Percentiles rank a stretch among this genome's conserved stretches.
These are phyloP conservation scores for Cyberlindnera maritima DNA, from an alignment of 805 yeast genomes.

Conservation along the genomic window DNA sequence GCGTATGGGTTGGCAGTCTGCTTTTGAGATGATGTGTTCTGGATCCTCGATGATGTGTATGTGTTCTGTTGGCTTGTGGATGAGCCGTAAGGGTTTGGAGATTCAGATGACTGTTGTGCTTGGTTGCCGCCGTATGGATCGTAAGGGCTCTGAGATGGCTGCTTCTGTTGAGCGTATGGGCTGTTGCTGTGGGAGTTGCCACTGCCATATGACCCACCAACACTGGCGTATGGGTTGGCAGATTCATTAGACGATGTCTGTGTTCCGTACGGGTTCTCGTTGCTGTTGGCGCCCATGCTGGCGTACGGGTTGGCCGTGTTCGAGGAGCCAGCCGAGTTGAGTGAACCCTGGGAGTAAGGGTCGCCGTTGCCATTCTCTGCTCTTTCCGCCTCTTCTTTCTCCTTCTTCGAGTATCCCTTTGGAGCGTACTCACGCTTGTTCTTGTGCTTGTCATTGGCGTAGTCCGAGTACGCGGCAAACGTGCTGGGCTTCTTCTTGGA, in stretches of 20 bases:
- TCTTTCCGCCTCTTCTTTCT: slow-evolving; percentile 17
- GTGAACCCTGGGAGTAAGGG: slow-evolving; percentile 7
- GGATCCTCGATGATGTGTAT: slow-evolving; percentile 8
- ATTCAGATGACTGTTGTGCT: neutral
- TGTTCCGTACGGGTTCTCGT: slow-evolving; percentile 9
- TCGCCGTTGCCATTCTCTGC: slow-evolving; percentile 1
- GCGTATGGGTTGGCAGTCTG: slow-evolving; percentile 7
- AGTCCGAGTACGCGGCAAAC: slow-evolving; percentile 47
- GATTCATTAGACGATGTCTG: neutral
- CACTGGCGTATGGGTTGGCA: slow-evolving; percentile 5
- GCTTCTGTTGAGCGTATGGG: neutral
- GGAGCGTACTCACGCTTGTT: slow-evolving; percentile 37
- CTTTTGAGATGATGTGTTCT: slow-evolving; percentile 3
- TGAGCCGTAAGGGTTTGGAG: slow-evolving; percentile 5
- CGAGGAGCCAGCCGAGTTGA: neutral
- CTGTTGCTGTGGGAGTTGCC: neutral
- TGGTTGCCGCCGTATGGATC: neutral
- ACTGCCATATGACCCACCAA: neutral
- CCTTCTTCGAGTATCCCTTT: slow-evolving; percentile 34
- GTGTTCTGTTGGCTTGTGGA: neutral
- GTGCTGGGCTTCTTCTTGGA: slow-evolving; percentile 34
- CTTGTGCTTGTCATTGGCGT: slow-evolving; percentile 39
- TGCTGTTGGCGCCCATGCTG: slow-evolving; percentile 2
- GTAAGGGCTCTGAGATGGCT: neutral
- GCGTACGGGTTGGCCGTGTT: slow-evolving; percentile 19